Base-by-base conservation (phyloP, 495 filamentous ascomycete species). In the Podospora pseudocomata region DNA sequence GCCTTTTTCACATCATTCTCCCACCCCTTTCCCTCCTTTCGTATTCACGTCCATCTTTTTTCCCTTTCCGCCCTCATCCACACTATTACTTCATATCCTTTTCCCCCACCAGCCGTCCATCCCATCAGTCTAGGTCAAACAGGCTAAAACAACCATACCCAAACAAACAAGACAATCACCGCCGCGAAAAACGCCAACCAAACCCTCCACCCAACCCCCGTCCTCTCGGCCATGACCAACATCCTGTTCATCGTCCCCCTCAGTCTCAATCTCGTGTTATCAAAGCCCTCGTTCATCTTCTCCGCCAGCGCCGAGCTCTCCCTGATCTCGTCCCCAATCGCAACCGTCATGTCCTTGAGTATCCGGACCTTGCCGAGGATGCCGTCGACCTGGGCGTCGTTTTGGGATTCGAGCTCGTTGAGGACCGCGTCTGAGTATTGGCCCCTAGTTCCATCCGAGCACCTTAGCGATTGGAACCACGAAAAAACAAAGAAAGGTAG, bases 241-340 rank as follows among this genome's bases (percentile, higher is more conserved):
- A 99, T 99, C 32, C 93, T 84, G 73, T 92, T 97, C 95, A 99
- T 98, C 55, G 96, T 98, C 55, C 94, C 92, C 19, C 88, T 84
- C 68, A 99, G 80, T 72, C 91, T 84, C 30, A 92, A 77, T 61
- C 93, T 83, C 59, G 96, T 96, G 70, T 84, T 86, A 71, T 97
- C 95, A 74, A 98, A 99, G 5, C 87, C 85, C 65, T 96, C 91
- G 76, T 97, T 97, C 90, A 93, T 93, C 75, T 90, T 90, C 73
- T 93, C 90, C 13, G 92, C 89, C 5, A 98, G 86, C 6, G 90
- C 87, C 6, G 92, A 89, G 9, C 90, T 93, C 66, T 94, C 89
- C 49, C 93, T 85, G 71, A 99, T 97, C 79, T 99, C 95, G 71
- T 94, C 90, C 67, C 96, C 96, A 67, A 99, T 99, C 0, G 93